Percentiles rank a stretch among this genome's conserved stretches.
These are phyloP conservation scores for Periconia macrospinosa DNA, from an alignment of 2,329 filamentous ascomycete species.

Conservation along the genomic window DNA sequence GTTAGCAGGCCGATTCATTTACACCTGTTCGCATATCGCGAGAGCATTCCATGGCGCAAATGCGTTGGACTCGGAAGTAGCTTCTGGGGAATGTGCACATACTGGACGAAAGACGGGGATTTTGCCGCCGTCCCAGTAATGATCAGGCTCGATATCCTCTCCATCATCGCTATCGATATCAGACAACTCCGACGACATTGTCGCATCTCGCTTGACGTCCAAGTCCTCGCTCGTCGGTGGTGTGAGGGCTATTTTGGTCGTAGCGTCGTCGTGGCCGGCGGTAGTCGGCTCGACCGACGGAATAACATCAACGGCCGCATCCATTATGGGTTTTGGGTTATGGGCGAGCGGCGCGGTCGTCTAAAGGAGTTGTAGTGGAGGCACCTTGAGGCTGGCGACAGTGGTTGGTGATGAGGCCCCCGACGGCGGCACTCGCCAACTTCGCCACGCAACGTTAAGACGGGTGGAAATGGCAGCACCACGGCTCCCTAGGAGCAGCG, in stretches of 20 bases:
- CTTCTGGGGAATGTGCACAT: conserved; percentile 40
- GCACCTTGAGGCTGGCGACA: conserved; percentile 24
- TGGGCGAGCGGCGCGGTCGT: conserved; percentile 12
- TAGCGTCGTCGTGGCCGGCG: conserved; percentile 26
- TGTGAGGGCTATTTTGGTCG: conserved; percentile 48
- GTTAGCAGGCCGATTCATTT: conserved; percentile 15
- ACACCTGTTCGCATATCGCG: neutral
- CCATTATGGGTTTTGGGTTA: conserved; percentile 24
- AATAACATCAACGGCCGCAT: conserved; percentile 30
- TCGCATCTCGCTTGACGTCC: conserved; percentile 46
- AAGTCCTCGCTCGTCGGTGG: conserved; percentile 57
- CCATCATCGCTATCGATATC: conserved; percentile 52
- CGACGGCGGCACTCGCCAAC: conserved; percentile 28
- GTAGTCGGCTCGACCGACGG: conserved; percentile 36
- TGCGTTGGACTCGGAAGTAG: conserved; percentile 8
- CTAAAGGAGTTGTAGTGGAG: conserved; percentile 17
- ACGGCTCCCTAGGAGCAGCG: conserved; percentile 26
- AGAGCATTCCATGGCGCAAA: neutral
- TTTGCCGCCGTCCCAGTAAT: conserved; percentile 80
- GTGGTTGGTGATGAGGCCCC: conserved; percentile 24
- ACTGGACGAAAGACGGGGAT: conserved; percentile 92
- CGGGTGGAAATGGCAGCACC: conserved; percentile 14
- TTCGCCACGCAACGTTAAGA: conserved; percentile 28
- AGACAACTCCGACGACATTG: conserved; percentile 51
- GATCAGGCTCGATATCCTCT: conserved; percentile 78